These are phyloP conservation scores for Pascua guehoae DNA, from an alignment of 1,284 basidiomycete species.

Conservation along the genomic window DNA sequence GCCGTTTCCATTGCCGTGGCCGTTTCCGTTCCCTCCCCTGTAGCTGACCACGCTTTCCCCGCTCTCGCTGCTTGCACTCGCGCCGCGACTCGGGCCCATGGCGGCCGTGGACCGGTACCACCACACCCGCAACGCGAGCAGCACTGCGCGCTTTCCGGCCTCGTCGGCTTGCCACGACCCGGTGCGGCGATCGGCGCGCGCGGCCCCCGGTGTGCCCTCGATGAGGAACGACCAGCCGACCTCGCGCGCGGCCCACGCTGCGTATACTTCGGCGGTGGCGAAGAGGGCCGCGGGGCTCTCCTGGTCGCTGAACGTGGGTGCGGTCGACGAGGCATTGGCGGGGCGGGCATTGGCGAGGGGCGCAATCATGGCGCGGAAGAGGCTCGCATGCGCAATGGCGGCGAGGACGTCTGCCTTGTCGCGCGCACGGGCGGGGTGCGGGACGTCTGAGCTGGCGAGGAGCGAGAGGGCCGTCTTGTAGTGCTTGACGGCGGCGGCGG, in stretches of 20 bases:
- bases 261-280: constrained; percentile 47
- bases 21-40: no score
- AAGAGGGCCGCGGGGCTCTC: constrained; percentile 37
- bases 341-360: constrained; percentile 10
- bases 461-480: constrained; percentile 45
- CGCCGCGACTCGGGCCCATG: no score
- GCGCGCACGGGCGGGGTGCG: constrained; percentile 28
- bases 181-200: constrained; percentile 35
- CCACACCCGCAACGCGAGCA: constrained; percentile 41
- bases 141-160: constrained; percentile 40
- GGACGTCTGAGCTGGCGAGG: constrained; percentile 28
- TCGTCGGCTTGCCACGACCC: constrained; percentile 42
- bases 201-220: constrained; percentile 39
- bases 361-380: constrained; percentile 41
- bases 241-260: constrained; percentile 48
- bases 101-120: constrained; percentile 20
- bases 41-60: no score
- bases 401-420: constrained; percentile 39
- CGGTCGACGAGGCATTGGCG: neutral
- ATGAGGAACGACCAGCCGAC: constrained; percentile 49
- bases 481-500: constrained; percentile 39
- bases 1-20: no score
- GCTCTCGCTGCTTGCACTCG: no score
- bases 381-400: constrained; percentile 33
- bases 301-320: neutral